Evolutionary conservation across 129 eudicot genomes (phyloP).

Genomic region (Flaveria sonorensis): DNA sequence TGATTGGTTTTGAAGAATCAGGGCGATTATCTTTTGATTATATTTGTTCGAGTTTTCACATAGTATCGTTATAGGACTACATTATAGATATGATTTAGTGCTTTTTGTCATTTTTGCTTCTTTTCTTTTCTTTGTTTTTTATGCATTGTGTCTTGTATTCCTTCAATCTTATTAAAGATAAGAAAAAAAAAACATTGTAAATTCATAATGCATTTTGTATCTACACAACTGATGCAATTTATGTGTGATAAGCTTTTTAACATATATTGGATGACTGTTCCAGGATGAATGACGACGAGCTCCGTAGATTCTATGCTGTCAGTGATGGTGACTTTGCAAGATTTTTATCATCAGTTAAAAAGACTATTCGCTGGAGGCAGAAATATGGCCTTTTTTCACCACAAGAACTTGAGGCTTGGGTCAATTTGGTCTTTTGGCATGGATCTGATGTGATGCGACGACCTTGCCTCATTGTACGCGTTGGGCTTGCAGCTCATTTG

Average conservation of each 20-base stretch:
- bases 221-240: too few species aligned
- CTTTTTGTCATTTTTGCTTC: too few species aligned
- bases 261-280: conserved; percentile 4
- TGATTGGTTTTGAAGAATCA: not conserved
- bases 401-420: too few species aligned
- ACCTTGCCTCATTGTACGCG: conserved; percentile 62
- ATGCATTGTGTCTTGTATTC: too few species aligned
- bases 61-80: too few species aligned
- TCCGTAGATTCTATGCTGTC: conserved; percentile 36
- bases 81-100: too few species aligned
- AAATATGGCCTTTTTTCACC: conserved; percentile 47
- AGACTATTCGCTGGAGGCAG: conserved; percentile 70
- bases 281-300: conserved; percentile 65
- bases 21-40: not conserved
- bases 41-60: not conserved
- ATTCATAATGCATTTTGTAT: too few species aligned
- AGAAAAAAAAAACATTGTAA: too few species aligned
- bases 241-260: too few species aligned
- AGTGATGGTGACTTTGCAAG: conserved; percentile 55
- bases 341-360: conserved; percentile 55
- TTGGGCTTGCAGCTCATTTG: conserved; percentile 53
- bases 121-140: too few species aligned
- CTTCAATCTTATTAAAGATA: too few species aligned
- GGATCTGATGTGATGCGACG: conserved; percentile 50
- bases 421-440: conserved; percentile 59